phyloP scores from a whole-genome alignment of 306 rosid species.

The Lithocarpus polystachyus region DNA sequence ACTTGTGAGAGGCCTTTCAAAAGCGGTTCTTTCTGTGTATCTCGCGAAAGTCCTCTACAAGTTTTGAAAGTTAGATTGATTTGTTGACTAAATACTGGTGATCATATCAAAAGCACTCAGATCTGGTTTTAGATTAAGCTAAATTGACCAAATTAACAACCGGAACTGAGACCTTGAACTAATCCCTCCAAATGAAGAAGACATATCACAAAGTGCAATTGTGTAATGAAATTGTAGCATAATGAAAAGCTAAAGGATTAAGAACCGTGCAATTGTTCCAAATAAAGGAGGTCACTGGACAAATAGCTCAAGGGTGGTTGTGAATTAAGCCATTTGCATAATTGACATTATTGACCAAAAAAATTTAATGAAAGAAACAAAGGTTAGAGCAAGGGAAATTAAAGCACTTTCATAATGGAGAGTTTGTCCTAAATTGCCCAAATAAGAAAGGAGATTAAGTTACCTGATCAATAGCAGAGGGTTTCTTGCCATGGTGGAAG shows the following conservation, averaged over 20 bases:
- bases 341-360: not conserved
- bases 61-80: conserved; percentile 39
- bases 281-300: not conserved
- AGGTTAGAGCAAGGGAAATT: not conserved
- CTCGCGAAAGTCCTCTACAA: conserved; percentile 79
- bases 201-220: not conserved
- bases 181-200: not conserved
- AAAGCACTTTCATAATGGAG: not conserved
- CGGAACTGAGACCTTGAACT: not conserved
- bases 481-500: conserved; percentile 80
- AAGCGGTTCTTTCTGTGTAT: conserved; percentile 94
- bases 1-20: conserved; percentile 97
- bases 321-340: conserved; percentile 8
- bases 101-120: conserved; percentile 14
- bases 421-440: conserved; percentile 9
- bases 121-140: conserved; percentile 20
- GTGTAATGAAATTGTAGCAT: not conserved
- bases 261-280: not conserved
- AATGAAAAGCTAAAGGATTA: conserved; percentile 7
- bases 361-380: not conserved
- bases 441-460: conserved; percentile 16
- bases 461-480: conserved; percentile 96
- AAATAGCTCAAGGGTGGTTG: not conserved
- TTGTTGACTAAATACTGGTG: conserved; percentile 9
- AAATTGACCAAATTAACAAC: conserved; percentile 1